Conservation (phyloP, 2,329 filamentous ascomycete species). For the Penicillium sp. region DNA sequence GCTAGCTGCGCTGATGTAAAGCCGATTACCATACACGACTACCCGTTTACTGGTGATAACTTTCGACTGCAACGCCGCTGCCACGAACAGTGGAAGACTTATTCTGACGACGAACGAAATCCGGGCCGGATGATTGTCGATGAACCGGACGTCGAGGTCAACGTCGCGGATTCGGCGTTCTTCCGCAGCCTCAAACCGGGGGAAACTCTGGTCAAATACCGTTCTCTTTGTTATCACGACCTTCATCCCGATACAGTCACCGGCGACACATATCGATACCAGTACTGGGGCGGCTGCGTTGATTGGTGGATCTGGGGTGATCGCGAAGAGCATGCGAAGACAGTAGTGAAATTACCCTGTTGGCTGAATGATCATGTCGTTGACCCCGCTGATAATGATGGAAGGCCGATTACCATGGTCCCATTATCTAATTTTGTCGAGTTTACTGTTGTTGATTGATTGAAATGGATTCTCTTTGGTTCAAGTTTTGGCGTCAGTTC, state of each 20-base stretch:
- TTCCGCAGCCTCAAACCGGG: not conserved
- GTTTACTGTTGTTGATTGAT: not conserved
- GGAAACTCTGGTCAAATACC: not conserved
- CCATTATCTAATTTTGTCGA: not conserved
- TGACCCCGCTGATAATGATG: constrained; percentile 10
- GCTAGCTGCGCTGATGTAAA: not conserved
- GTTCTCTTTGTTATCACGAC: not conserved
- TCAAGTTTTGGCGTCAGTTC: not conserved
- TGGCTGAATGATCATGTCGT: constrained; percentile 9
- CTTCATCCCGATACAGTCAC: constrained; percentile 1
- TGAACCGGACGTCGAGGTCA: not conserved
- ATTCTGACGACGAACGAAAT: not conserved
- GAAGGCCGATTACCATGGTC: constrained; percentile 7
- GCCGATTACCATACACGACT: not conserved
- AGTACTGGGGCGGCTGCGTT: constrained; percentile 8
- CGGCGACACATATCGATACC: constrained; percentile 11
- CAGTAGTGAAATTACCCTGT: constrained; percentile 10
- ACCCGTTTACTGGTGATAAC: not conserved
- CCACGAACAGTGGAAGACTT: not conserved
- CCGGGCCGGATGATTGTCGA: not conserved
- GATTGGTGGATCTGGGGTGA: constrained; percentile 11
- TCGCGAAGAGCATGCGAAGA: constrained; percentile 7
- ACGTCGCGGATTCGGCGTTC: not conserved
- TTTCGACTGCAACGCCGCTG: not conserved
- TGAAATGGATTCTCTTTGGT: not conserved